These are phyloP conservation scores for Ogataea nonfermentans DNA, from an alignment of 805 yeast genomes.

Conservation along the genomic window DNA sequence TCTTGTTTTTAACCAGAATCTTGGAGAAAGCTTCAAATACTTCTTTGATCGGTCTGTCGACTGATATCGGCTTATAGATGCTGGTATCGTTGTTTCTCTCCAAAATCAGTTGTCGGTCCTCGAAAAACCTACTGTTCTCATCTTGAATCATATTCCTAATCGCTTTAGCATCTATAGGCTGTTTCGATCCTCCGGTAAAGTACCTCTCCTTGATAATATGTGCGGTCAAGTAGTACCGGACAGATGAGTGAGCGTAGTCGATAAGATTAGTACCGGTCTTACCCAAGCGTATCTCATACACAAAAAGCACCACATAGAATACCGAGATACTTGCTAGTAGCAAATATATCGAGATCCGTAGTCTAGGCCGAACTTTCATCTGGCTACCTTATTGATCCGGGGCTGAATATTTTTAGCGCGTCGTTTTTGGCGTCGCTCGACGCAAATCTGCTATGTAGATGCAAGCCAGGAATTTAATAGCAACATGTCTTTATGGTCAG, in stretches of 20 bases:
- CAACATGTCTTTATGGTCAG: not conserved
- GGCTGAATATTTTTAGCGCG: conserved; percentile 7
- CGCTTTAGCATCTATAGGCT: conserved; percentile 12
- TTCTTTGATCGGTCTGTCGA: conserved; percentile 8
- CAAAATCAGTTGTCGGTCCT: conserved; percentile 11
- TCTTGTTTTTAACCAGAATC: conserved; percentile 12
- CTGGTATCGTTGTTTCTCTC: not conserved
- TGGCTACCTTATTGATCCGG: conserved; percentile 3
- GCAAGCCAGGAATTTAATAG: not conserved
- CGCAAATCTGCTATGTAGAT: not conserved
- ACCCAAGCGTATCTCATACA: conserved; percentile 6
- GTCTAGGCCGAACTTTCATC: not conserved
- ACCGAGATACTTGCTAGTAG: conserved; percentile 1
- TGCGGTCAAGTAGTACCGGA: conserved; percentile 8
- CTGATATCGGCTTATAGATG: conserved; percentile 7
- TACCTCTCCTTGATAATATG: conserved; percentile 12
- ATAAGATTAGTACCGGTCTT: conserved; percentile 11
- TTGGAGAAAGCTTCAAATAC: conserved; percentile 14
- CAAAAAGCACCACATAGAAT: conserved; percentile 4
- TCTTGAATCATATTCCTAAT: conserved; percentile 16
- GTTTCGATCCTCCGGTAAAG: conserved; percentile 13
- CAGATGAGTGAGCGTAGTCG: conserved; percentile 5
- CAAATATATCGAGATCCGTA: conserved; percentile 2
- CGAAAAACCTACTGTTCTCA: conserved; percentile 14
- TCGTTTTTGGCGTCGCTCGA: conserved; percentile 13